Conservation (phyloP, 73 alveolate species). For the Tetrahymena thermophila region DNA sequence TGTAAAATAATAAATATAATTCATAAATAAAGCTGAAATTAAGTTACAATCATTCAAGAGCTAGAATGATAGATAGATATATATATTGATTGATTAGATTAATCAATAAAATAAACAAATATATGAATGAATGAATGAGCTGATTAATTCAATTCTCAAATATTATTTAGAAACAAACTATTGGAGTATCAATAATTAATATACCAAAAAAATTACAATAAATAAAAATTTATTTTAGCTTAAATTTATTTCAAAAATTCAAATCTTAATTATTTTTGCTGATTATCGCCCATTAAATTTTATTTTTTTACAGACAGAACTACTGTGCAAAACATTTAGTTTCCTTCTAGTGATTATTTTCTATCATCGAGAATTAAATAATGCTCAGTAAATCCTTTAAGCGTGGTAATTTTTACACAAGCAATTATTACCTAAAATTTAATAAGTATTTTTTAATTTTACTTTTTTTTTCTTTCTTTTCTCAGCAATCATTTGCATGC, state of each 20-base stretch:
- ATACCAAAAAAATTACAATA: neutral
- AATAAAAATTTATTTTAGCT: neutral
- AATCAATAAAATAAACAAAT: too few relatives aligned
- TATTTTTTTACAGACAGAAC: neutral
- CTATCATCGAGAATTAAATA: neutral
- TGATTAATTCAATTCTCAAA: neutral
- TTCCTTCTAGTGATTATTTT: neutral
- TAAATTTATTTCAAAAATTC: neutral
- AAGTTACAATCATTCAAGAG: neutral
- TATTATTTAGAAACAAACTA: neutral
- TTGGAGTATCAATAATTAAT: neutral
- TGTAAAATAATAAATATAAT: neutral
- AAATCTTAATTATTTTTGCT: too few relatives aligned
- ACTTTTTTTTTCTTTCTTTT: too few relatives aligned
- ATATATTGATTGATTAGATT: too few relatives aligned
- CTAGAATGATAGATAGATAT: too few relatives aligned
- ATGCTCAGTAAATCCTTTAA: neutral
- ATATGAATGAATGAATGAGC: neutral
- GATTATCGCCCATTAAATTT: neutral
- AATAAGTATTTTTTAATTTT: too few relatives aligned
- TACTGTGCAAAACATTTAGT: neutral
- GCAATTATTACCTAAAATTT: neutral
- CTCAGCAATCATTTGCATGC: too few relatives aligned
- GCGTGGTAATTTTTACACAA: too few relatives aligned
- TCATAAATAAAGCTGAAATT: neutral